Evolutionary conservation across 306 rosid species (phyloP), one percentile per base, ranked within the genome.

Genomic region (Aeschynomene evenia): DNA sequence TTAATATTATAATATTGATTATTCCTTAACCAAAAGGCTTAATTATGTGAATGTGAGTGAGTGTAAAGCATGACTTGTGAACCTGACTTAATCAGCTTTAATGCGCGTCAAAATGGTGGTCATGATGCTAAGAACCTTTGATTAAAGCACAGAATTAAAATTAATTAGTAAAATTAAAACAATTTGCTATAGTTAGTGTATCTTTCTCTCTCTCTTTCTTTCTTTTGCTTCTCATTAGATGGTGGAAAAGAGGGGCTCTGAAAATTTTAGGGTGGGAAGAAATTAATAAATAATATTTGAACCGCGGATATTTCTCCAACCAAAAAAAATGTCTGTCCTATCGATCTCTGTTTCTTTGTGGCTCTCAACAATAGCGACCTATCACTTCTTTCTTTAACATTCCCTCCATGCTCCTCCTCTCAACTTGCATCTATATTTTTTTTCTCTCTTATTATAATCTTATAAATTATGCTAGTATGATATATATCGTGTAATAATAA

Each of bases 1-100:
- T 15, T 53, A 52, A 5, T 23, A 70, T 53, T 68, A 5, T 23
- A 70, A 53, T 53, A 14, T 10, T 13, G 9, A 9, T 10, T 20
- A n/a, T 36, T 54, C 43, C 48, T 14, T 52, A 51, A 42, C 50
- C 33, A 42, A 20, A 43, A 46, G 33, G 55, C 2, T 23, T n/a
- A n/a, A n/a, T n/a, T n/a, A n/a, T n/a, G n/a, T n/a, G n/a, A n/a
- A n/a, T n/a, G n/a, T n/a, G n/a, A n/a, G 39, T 26, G 13, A 37
- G 42, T 54, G 42, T 15, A 68, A 68, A 54, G 75, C 48, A 45
- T 61, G 54, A 53, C 16, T 34, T 33, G 42, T 53, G 11, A 53
- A 53, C 52, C 42, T 39, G 51, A 39, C 37, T 29, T n/a, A 40
- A 13, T 40, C 14, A 26, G 45, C 49, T 65, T 74, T 73, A 24